Evolutionary conservation across 495 filamentous ascomycete species (phyloP).

Genomic region (Symbiotaphrina buchneri): DNA sequence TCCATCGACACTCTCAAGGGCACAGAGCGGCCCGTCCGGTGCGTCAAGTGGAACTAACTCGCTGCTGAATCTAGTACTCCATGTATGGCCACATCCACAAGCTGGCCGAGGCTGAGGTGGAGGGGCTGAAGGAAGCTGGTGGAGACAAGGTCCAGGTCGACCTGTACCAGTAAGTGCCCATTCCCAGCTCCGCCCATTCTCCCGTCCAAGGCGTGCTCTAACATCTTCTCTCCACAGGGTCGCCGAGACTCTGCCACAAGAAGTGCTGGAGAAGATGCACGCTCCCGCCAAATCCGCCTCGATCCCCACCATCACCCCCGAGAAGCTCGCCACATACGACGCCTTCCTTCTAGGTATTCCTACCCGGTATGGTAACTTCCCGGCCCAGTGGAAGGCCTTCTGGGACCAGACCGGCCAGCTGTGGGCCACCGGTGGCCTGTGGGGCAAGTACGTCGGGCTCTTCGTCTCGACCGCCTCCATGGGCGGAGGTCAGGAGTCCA

Average conservation of each 20-base stretch:
- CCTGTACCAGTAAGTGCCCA: constrained; percentile 48
- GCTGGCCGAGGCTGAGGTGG: constrained; percentile 76
- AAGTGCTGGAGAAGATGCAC: constrained; percentile 74
- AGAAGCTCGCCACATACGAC: constrained; percentile 55
- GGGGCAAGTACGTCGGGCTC: constrained; percentile 79
- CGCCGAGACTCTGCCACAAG: constrained; percentile 64
- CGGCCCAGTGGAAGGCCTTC: constrained; percentile 86
- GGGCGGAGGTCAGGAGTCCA: constrained; percentile 89
- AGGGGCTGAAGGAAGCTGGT: constrained; percentile 73
- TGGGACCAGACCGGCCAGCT: constrained; percentile 64
- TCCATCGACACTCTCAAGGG: neutral
- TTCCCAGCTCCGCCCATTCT: constrained; percentile 3
- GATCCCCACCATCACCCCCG: constrained; percentile 44
- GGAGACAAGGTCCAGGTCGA: constrained; percentile 53
- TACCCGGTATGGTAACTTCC: constrained; percentile 97
- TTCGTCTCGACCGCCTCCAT: constrained; percentile 68
- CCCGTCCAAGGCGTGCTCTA: neutral
- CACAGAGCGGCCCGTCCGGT: neutral
- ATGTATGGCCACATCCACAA: constrained; percentile 81
- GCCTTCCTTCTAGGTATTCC: constrained; percentile 90
- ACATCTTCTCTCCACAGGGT: constrained; percentile 23
- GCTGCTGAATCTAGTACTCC: constrained; percentile 45
- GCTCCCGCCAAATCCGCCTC: constrained; percentile 51
- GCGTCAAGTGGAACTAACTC: neutral
- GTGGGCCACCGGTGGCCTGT: constrained; percentile 49